Conservation (phyloP, 352 stramenopile genomes). For the Aphanomyces invadans region DNA sequence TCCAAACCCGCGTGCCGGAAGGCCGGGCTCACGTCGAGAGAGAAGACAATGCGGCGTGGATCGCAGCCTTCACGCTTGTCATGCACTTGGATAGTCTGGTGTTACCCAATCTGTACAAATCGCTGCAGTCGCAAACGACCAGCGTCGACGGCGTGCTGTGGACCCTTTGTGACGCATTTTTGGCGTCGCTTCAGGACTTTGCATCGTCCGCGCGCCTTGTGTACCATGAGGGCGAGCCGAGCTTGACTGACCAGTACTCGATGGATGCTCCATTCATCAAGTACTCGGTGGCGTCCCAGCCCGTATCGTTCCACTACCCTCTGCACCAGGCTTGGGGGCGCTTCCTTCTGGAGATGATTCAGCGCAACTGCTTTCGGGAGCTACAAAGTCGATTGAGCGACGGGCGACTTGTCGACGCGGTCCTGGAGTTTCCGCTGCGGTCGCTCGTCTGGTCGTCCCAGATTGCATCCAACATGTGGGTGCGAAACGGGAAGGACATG, state of each 20-base stretch:
- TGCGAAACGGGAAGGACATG: constrained; percentile 80
- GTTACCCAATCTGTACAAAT: constrained; percentile 8
- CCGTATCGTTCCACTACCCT: constrained; percentile 86
- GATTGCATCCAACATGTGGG: constrained; percentile 72
- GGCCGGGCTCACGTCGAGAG: constrained; percentile 1
- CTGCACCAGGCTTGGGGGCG: constrained; percentile 77
- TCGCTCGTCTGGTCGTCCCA: constrained; percentile 68
- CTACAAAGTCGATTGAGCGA: not conserved
- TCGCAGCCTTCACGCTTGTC: constrained; percentile 7
- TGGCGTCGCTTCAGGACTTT: not conserved
- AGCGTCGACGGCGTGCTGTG: not conserved
- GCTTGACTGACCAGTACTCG: too few species aligned
- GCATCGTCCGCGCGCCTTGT: not conserved
- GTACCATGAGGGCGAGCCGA: too few species aligned
- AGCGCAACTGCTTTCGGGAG: constrained; percentile 21
- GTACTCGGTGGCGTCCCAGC: constrained; percentile 60
- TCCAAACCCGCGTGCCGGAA: constrained; percentile 9
- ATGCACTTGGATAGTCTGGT: constrained; percentile 8
- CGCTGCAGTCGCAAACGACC: not conserved
- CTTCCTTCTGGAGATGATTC: constrained; percentile 72
- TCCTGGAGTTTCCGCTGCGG: constrained; percentile 74
- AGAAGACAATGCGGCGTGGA: constrained; percentile 21
- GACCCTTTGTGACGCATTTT: not conserved
- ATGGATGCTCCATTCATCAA: constrained; percentile 50
- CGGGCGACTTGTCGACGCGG: constrained; percentile 1